A percentile compares a stretch with the other conserved stretches of the same genome.
These are phyloP conservation scores for Rosa persica DNA, from an alignment of 306 rosid species.

Conservation along the genomic window DNA sequence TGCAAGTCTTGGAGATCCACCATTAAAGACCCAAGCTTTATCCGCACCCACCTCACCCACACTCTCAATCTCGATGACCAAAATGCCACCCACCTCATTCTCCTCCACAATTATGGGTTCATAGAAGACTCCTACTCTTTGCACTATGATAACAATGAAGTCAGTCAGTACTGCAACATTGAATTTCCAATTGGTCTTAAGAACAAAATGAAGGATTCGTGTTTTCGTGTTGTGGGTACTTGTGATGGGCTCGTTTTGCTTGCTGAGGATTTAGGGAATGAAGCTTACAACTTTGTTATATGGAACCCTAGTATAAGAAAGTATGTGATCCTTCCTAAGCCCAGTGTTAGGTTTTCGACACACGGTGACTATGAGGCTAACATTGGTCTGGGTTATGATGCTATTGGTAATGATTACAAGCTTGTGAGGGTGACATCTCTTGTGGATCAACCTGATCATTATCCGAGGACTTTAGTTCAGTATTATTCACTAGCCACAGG, in stretches of 20 bases:
- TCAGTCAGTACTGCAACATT: background rate
- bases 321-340: background rate
- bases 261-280: background rate
- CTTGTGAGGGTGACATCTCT: background rate
- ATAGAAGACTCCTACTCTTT: background rate
- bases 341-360: background rate
- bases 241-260: constrained; percentile 5
- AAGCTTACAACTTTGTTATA: background rate
- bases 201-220: background rate
- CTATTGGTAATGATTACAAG: background rate
- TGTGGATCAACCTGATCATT: background rate
- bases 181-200: background rate
- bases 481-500: constrained; percentile 7
- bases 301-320: constrained; percentile 14
- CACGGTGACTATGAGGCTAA: background rate
- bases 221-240: background rate
- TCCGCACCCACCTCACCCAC: background rate
- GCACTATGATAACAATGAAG: background rate
- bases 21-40: background rate
- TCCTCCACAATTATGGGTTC: background rate
- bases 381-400: constrained; percentile 3
- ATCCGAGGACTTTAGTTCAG: background rate
- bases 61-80: background rate
- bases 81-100: background rate
- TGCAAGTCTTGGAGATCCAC: constrained; percentile 3